These are phyloP conservation scores for Scopulariopsis brevicaulis DNA, from an alignment of 2,329 filamentous ascomycete genomes.

Conservation along the genomic window DNA sequence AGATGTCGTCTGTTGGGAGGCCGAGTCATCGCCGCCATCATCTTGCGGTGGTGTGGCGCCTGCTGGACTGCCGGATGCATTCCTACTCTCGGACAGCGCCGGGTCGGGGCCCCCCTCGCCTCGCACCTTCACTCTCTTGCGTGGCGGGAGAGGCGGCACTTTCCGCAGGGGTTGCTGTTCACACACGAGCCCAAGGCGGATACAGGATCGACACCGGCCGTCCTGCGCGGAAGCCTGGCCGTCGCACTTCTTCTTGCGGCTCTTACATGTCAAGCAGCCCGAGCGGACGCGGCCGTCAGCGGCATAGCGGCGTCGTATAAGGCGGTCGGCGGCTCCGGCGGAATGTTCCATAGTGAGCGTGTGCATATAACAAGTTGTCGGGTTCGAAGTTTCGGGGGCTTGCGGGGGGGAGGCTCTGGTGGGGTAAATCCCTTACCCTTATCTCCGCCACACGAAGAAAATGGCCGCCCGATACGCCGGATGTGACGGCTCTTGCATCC, in stretches of 20 bases:
- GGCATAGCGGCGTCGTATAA: neutral
- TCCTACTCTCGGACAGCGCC: neutral
- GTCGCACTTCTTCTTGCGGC: conserved; percentile 35
- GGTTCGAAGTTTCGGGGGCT: neutral
- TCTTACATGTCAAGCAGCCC: conserved; percentile 31
- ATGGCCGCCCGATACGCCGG: neutral
- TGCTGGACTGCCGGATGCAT: neutral
- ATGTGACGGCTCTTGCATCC: neutral
- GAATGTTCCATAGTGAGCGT: neutral
- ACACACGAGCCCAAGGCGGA: neutral
- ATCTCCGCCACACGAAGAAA: neutral
- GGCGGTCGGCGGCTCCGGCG: neutral
- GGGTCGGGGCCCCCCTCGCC: neutral
- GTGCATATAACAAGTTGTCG: neutral
- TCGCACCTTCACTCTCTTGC: neutral
- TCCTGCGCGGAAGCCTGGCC: conserved; percentile 7
- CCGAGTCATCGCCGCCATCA: neutral
- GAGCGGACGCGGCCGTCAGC: conserved; percentile 8
- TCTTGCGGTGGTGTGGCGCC: neutral
- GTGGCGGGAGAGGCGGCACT: neutral
- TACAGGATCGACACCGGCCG: neutral
- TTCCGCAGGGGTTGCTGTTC: neutral
- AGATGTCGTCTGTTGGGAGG: neutral
- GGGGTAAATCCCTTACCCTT: neutral
- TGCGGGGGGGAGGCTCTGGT: neutral